A percentile compares a stretch with the other conserved stretches of the same genome.
Conservation (phyloP, 495 filamentous ascomycete genomes). For the Aspergillus ellipticus region DNA sequence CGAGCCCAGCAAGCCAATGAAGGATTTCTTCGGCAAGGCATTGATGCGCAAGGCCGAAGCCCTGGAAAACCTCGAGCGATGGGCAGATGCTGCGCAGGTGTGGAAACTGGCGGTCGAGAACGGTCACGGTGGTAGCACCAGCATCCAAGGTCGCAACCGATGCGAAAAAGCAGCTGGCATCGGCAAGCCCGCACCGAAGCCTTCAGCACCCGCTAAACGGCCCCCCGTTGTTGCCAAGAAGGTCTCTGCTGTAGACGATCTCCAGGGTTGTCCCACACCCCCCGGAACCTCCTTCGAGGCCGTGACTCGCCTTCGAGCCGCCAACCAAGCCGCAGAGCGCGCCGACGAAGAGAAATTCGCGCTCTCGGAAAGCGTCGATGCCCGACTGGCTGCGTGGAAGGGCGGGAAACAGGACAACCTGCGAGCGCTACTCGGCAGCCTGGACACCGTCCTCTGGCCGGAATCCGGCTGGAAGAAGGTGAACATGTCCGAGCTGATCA, state of each 20-base stretch:
- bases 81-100: conserved; percentile 72
- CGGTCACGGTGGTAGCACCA: conserved; percentile 76
- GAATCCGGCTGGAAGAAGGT: conserved; percentile 95
- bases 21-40: conserved; percentile 86
- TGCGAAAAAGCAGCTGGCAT: conserved; percentile 78
- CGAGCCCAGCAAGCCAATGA: conserved; percentile 78
- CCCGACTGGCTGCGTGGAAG: conserved; percentile 71
- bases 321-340: conserved; percentile 76
- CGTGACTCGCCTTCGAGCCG: conserved; percentile 72
- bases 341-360: conserved; percentile 91
- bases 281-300: conserved; percentile 48
- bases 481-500: conserved; percentile 82
- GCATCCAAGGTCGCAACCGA: conserved; percentile 80
- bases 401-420: conserved; percentile 89
- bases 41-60: conserved; percentile 93
- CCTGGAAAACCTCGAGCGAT: conserved; percentile 91
- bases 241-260: conserved; percentile 47
- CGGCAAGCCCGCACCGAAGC: conserved; percentile 45
- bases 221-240: conserved; percentile 32
- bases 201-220: conserved; percentile 33
- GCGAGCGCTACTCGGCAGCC: conserved; percentile 77
- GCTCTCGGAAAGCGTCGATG: conserved; percentile 78
- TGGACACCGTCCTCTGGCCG: conserved; percentile 89
- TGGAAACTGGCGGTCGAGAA: conserved; percentile 83
- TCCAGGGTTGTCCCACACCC: conserved; percentile 24